A percentile compares a stretch with the other conserved stretches of the same genome.
Evolutionary conservation across 148 eudicot species (phyloP).

Genomic region (Euryodendron excelsum): DNA sequence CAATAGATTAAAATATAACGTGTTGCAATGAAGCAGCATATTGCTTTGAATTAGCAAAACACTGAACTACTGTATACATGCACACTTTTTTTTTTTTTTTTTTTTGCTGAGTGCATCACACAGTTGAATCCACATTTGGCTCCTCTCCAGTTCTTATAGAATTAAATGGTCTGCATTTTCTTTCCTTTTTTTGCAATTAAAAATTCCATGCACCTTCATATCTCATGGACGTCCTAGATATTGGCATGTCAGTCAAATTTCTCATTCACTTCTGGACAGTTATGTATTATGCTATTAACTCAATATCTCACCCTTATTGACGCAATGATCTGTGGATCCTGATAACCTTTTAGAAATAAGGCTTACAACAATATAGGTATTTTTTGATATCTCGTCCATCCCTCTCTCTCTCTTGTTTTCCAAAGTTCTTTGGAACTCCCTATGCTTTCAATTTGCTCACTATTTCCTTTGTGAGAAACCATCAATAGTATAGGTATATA

Average conservation of each 20-base stretch:
- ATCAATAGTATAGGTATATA: neutral
- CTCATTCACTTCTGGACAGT: neutral
- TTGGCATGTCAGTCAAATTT: neutral
- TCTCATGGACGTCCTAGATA: neutral
- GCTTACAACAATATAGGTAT: no score
- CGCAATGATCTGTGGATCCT: neutral
- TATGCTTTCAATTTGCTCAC: no score
- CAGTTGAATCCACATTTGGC: neutral
- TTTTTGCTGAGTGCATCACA: no score
- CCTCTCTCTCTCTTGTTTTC: neutral
- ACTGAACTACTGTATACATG: neutral
- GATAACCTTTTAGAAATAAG: no score
- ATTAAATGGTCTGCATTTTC: neutral
- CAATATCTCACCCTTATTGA: no score
- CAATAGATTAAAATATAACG: neutral
- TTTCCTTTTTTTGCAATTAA: no score
- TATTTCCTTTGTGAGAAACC: no score
- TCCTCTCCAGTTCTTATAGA: neutral
- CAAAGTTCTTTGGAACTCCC: no score
- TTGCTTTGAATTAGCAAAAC: neutral
- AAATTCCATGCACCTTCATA: neutral
- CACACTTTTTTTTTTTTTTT: no score
- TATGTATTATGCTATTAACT: no score
- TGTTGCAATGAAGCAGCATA: neutral
- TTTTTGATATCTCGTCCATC: no score